phyloP scores from a whole-genome alignment of 2,329 filamentous ascomycete genomes.

The Talaromyces sp. region DNA sequence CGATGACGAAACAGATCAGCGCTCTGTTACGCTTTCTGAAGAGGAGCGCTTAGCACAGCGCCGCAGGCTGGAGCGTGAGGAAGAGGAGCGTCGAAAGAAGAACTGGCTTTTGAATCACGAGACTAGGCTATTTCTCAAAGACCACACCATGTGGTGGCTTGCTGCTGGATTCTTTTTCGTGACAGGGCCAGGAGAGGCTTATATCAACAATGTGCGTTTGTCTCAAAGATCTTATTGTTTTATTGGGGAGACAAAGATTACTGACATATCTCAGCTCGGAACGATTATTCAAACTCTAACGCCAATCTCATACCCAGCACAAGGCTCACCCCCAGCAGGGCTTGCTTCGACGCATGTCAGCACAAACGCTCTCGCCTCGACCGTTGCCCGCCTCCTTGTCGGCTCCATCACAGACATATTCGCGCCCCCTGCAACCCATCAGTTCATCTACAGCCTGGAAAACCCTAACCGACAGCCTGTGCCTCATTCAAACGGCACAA shows the following conservation, averaged over 20 bases:
- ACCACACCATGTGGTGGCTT: conserved; percentile 94
- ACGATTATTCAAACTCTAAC: conserved; percentile 87
- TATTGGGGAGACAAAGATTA: not conserved
- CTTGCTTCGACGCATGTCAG: conserved; percentile 79
- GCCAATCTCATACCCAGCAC: conserved; percentile 51
- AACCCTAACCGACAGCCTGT: conserved; percentile 27
- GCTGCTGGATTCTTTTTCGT: conserved; percentile 88
- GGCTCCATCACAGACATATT: conserved; percentile 85
- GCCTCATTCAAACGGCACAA: conserved; percentile 21
- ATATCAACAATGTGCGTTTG: conserved; percentile 73
- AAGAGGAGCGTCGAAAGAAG: conserved; percentile 67
- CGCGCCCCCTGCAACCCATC: conserved; percentile 61
- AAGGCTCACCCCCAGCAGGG: conserved; percentile 49
- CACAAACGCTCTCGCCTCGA: conserved; percentile 85
- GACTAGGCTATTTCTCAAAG: conserved; percentile 75
- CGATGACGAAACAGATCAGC: conserved; percentile 33
- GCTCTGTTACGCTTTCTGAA: conserved; percentile 32
- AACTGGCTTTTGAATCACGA: conserved; percentile 87
- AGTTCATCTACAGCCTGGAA: conserved; percentile 47
- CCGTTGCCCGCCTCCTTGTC: conserved; percentile 80
- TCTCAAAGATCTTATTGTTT: not conserved
- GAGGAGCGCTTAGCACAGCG: conserved; percentile 35
- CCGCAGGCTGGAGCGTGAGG: conserved; percentile 41
- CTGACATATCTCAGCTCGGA: conserved; percentile 52
- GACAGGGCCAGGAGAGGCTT: conserved; percentile 91